Evolutionary conservation across 208 protist genomes (phyloP), one percentile per base, ranked within the genome.

Genomic region (Wallacemonas sp.): DNA sequence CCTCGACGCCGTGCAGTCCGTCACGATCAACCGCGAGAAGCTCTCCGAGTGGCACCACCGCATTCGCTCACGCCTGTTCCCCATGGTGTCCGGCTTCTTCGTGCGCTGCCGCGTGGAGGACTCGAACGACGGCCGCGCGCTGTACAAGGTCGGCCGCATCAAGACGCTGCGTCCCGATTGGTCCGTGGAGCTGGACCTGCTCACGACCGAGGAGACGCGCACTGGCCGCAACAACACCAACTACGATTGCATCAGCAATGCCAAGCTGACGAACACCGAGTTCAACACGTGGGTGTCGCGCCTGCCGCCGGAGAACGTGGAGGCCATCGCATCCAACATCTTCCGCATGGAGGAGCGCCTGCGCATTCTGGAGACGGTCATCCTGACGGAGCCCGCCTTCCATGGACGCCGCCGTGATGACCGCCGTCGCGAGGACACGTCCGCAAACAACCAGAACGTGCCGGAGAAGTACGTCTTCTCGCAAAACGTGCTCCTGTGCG

Each of bases 191-290:
- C 77, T 97, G 7, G 92, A 97, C 66, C 81, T 97, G 11, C 65
- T 94, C 31, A 95, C 89, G 11, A 78, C 76, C 1, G 88, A 95
- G 38, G 86, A 95, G 52, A 91, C 89, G 23, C 74, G 82, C n/a
- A 77, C 78, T 0, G 85, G 80, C 7, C 79, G 85, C 38, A 93
- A 89, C 80, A 90, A 91, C 72, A 96, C 91, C 41, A 96, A 96
- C 71, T 96, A 96, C 75, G 92, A 97, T 73, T 97, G 92, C 76
- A 89, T 97, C 70, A 94, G 87, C 70, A 97, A 97, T 52, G 86
- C 89, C 3, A 91, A 90, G 68, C 71, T 95, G 32, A 85, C 87
- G 2, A 26, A 82, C 26, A 22, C 66, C 11, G 89, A 97, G 75
- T 94, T 93, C 69, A 90, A 79, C 48, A 69, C 76, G 50, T 95